Evolutionary conservation across 306 rosid genomes (phyloP), one percentile per base, ranked within the genome.

Genomic region (Aeschynomene evenia): DNA sequence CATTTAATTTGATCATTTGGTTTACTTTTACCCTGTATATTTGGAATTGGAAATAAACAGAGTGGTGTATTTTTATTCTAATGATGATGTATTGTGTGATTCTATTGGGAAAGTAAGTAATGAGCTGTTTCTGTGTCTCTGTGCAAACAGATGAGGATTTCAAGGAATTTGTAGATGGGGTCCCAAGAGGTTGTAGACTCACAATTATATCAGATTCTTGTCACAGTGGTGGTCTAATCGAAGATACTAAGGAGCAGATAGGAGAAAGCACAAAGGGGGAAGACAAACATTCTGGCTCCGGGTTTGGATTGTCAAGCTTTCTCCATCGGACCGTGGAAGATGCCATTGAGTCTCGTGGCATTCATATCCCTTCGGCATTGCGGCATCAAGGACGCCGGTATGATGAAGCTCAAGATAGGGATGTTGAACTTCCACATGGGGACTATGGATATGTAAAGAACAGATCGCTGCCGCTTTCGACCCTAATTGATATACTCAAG

Each of bases 171-270:
- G 96, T 94, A 22, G 85, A 88, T 49, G 52, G 65, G 56, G 67
- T 94, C 9, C 89, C 92, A 1, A 61, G 70, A 63, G 96, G 91
- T 34, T 84, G 92, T 61, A 72, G 75, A 68, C n/a, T 94, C 55
- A 94, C 97, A 14, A 85, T 94, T 18, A 85, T 94, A 9, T 94
- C 99, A 0, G 99, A 94, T 81, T 94, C 99, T 12, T 94, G 36
- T 31, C 98, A 93, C 66, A 93, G 98, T 23, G 98, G 97, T 16
- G 97, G 97, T 9, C 83, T 90, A 81, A 15, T 45, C 15, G 51
- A 45, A 45, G 51, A 45, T 1, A 73, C 88, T 0, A 82, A 82
- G 72, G 98, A 93, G 71, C 96, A 93, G 84, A 45, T 45, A 15
- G 51, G 51, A 16, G 92, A 93, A 64, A 93, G 98, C 76, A 85